These are phyloP conservation scores for Syzygium oleosum DNA, from an alignment of 345 rosid genomes.

Conservation along the genomic window DNA sequence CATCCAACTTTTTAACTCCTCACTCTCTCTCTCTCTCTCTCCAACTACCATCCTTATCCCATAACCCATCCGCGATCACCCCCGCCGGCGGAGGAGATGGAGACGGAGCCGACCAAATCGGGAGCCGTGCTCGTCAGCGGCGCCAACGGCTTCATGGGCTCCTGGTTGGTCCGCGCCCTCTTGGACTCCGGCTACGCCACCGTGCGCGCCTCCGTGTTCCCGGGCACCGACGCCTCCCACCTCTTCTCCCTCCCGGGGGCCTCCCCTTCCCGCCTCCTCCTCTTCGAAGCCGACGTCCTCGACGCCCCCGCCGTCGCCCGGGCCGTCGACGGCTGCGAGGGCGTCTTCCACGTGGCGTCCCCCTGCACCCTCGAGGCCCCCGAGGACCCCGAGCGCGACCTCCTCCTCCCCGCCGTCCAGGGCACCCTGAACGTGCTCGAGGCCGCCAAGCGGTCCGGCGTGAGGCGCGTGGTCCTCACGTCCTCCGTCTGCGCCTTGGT, in stretches of 20 bases:
- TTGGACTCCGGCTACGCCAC: constrained; percentile 43
- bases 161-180: constrained; percentile 56
- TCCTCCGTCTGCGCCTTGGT: constrained; percentile 73
- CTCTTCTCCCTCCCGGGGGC: constrained; percentile 34
- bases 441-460: constrained; percentile 44
- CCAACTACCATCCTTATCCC: not conserved
- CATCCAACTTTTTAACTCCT: no score
- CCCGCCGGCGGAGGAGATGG: not conserved
- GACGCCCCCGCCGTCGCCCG: constrained; percentile 42
- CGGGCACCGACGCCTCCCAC: constrained; percentile 54
- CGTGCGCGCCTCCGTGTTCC: constrained; percentile 54
- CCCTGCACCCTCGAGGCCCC: constrained; percentile 67
- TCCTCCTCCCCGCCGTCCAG: constrained; percentile 68
- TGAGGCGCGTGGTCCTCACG: constrained; percentile 69
- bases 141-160: constrained; percentile 80
- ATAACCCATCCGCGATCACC: no score
- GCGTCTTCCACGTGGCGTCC: constrained; percentile 89
- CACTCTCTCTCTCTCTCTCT: no score
- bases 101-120: not conserved
- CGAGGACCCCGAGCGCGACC: constrained; percentile 47
- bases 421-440: constrained; percentile 64
- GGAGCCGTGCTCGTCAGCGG: constrained; percentile 71
- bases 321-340: constrained; percentile 59
- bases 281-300: constrained; percentile 55
- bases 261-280: constrained; percentile 4